These are phyloP conservation scores for Physcia stellaris DNA, from an alignment of 495 filamentous ascomycete genomes.

Conservation along the genomic window DNA sequence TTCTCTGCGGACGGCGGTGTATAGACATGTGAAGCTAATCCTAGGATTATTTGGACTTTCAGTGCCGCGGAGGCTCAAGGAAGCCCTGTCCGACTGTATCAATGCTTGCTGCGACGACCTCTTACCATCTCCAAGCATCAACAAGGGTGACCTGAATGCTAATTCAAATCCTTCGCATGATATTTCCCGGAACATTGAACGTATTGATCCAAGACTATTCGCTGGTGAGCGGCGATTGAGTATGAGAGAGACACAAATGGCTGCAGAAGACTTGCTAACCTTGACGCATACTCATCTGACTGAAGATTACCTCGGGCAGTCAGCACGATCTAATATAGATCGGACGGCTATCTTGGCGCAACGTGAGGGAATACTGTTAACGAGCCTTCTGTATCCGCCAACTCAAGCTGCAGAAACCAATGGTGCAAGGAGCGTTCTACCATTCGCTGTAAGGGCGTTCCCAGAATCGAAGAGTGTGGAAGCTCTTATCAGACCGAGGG, in stretches of 20 bases:
- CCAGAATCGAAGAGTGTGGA: slow-evolving; percentile 52
- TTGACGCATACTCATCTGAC: slow-evolving; percentile 45
- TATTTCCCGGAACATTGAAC: slow-evolving; percentile 38
- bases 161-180: slow-evolving; percentile 21
- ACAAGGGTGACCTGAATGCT: too few species aligned
- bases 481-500: slow-evolving; percentile 52
- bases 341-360: slow-evolving; percentile 58
- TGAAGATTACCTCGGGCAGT: slow-evolving; percentile 43
- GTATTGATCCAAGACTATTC: slow-evolving; percentile 24
- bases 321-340: slow-evolving; percentile 58
- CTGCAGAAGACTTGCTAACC: slow-evolving; percentile 49
- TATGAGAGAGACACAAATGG: slow-evolving; percentile 21
- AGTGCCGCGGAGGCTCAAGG: slow-evolving; percentile 45
- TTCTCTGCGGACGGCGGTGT: slow-evolving; percentile 46
- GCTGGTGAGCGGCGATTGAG: background rate
- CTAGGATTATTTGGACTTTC: slow-evolving; percentile 48
- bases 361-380: slow-evolving; percentile 55
- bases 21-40: slow-evolving; percentile 39
- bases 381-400: slow-evolving; percentile 66
- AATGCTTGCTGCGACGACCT: slow-evolving; percentile 52
- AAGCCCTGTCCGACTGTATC: slow-evolving; percentile 42
- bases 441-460: slow-evolving; percentile 52
- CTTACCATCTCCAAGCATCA: slow-evolving; percentile 30
- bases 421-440: slow-evolving; percentile 55
- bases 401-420: slow-evolving; percentile 40